A percentile compares a stretch with the other conserved stretches of the same genome.
phyloP scores from a whole-genome alignment of 495 filamentous ascomycete genomes.

The Opeltia flavorubescens region DNA sequence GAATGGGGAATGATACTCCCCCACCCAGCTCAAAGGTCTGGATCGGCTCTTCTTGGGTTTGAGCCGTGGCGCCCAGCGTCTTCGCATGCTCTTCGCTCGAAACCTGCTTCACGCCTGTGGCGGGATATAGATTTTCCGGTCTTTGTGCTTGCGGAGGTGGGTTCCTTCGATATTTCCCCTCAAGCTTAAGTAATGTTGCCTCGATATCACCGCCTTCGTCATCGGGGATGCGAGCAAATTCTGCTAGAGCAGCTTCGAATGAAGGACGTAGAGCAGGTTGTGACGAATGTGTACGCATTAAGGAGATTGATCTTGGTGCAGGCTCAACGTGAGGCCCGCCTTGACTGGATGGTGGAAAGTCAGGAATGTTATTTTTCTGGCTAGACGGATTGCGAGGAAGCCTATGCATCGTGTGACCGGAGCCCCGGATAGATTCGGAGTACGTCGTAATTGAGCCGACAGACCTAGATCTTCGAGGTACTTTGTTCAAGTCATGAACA shows the following conservation, averaged over 20 bases:
- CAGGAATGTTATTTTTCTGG: background rate
- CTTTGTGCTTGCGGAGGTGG: constrained; percentile 16
- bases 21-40: background rate
- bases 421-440: constrained; percentile 53
- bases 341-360: background rate
- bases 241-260: constrained; percentile 79
- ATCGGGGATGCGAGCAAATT: constrained; percentile 80
- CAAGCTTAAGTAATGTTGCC: constrained; percentile 79
- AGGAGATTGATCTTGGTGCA: constrained; percentile 34
- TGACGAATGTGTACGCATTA: constrained; percentile 62
- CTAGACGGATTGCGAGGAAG: background rate
- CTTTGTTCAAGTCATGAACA: constrained; percentile 51
- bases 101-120: constrained; percentile 3
- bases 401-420: constrained; percentile 28
- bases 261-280: constrained; percentile 69
- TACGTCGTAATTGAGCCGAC: constrained; percentile 56
- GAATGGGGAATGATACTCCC: background rate
- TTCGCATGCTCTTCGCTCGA: background rate
- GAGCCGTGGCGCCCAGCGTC: background rate
- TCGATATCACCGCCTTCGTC: constrained; percentile 90
- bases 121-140: constrained; percentile 10
- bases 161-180: constrained; percentile 64
- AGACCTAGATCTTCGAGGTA: constrained; percentile 47
- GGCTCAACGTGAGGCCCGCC: constrained; percentile 8
- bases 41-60: background rate